A percentile compares a stretch with the other conserved stretches of the same genome.
Conservation (phyloP, 805 yeast genomes). For the Danielia reshetovae region DNA sequence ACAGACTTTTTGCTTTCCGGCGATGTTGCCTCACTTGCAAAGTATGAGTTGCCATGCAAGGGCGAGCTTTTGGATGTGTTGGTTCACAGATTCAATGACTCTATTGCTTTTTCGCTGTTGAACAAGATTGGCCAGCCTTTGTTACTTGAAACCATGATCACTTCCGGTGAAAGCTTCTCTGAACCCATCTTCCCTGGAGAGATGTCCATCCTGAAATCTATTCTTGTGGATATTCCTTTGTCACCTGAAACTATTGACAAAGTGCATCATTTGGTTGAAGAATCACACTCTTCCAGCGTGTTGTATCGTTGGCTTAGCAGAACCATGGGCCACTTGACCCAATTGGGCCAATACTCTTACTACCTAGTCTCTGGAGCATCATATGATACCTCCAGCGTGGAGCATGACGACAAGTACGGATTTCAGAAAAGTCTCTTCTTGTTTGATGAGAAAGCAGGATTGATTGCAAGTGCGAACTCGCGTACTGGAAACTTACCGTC, state of each 20-base stretch:
- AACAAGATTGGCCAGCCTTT: neutral
- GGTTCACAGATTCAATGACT: neutral
- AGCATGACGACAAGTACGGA: conserved; percentile 27
- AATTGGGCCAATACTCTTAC: conserved; percentile 29
- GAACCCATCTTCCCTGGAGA: no score
- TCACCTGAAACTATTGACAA: conserved; percentile 24
- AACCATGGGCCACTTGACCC: conserved; percentile 29
- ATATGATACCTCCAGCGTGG: no score
- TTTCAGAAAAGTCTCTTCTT: conserved; percentile 30
- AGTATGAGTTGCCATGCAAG: neutral
- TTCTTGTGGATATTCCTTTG: conserved; percentile 31
- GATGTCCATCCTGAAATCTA: no score
- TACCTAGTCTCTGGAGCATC: no score
- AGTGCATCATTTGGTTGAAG: conserved; percentile 31
- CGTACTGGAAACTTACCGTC: neutral
- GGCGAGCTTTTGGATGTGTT: neutral
- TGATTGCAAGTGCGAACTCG: neutral
- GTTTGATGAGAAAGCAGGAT: conserved; percentile 16
- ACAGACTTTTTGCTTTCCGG: neutral
- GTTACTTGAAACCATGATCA: conserved; percentile 4
- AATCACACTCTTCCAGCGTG: conserved; percentile 18
- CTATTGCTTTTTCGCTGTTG: neutral
- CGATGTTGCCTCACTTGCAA: neutral
- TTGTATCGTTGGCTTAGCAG: conserved; percentile 26
- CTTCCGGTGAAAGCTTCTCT: conserved; percentile 32